phyloP scores from a whole-genome alignment of 1,284 basidiomycete genomes.

The Sporisorium reilianum region DNA sequence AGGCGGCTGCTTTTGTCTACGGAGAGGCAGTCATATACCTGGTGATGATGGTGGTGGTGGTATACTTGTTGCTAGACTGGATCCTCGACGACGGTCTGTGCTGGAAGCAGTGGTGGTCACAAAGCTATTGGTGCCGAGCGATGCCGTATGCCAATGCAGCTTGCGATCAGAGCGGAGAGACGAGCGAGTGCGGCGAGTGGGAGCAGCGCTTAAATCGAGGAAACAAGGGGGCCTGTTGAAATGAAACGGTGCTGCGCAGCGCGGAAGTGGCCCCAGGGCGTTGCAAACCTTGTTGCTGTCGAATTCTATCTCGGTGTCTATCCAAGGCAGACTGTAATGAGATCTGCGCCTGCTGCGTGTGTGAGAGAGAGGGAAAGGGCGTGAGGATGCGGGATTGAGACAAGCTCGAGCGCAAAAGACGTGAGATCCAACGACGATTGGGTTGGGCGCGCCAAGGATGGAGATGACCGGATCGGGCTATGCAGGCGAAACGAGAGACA shows the following conservation, averaged over 20 bases:
- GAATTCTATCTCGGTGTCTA: neutral
- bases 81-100: neutral
- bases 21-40: conserved; percentile 5
- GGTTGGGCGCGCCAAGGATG: conserved; percentile 5
- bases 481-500: neutral
- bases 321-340: neutral
- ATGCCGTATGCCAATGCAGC: neutral
- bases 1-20: conserved; percentile 2
- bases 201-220: neutral
- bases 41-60: neutral
- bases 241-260: conserved; percentile 33
- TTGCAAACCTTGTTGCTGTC: conserved; percentile 15
- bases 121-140: neutral
- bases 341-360: neutral
- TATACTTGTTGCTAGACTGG: neutral
- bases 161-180: conserved; percentile 2
- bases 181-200: neutral
- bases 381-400: neutral
- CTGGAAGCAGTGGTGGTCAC: neutral
- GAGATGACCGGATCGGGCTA: conserved; percentile 5
- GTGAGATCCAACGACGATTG: neutral
- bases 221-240: neutral
- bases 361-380: neutral
- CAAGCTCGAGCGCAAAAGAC: conserved; percentile 5
- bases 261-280: conserved; percentile 1